Evolutionary conservation across 2,329 filamentous ascomycete species (phyloP), one percentile per base, ranked within the genome.

Genomic region (Rutstroemia sydowiana): DNA sequence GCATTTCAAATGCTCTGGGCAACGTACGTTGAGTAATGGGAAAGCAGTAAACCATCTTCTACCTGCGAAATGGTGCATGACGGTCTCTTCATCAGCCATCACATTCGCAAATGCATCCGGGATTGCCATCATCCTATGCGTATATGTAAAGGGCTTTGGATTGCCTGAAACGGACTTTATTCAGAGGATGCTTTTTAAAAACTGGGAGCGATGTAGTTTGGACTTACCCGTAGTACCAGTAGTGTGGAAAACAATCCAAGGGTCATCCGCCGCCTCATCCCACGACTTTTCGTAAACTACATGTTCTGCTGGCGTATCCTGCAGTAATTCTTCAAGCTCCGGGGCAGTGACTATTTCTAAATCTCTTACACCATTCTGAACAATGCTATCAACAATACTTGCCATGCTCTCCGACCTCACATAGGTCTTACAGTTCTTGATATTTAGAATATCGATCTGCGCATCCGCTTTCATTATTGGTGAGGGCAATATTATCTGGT

Each of bases 111-210:
- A 49, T 16, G 41, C 44, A 42, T 52, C 49, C 23, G 26, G 21
- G 23, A 49, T 39, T 28, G 49, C 34, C 39, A 55, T 51, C 53
- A 55, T 55, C 13, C 45, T 39, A 31, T 52, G 45, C 46, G 49
- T 52, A 37, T 52, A 49, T 42, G 39, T 49, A 23, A 55, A 42
- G 30, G 20, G 34, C 21, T 39, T 47, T 3, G 45, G 16, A 5
- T 40, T 30, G 30, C 41, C 53, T 45, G 32, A 36, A 47, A 28
- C 11, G 30, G 23, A 13, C 23, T 14, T 18, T 31, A 30, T 30
- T 34, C 36, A 42, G 28, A 26, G 21, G 31, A 16, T 36, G 7
- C 18, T 28, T 20, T 18, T 48, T 34, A 3, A 48, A 42, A 42
- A 13, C 7, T 11, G 18, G 46, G 23, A 26, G 23, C 23, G 8